Evolutionary conservation across 345 rosid species (phyloP), one percentile per base, ranked within the genome.

Genomic region (Gossypium sturtianum): DNA sequence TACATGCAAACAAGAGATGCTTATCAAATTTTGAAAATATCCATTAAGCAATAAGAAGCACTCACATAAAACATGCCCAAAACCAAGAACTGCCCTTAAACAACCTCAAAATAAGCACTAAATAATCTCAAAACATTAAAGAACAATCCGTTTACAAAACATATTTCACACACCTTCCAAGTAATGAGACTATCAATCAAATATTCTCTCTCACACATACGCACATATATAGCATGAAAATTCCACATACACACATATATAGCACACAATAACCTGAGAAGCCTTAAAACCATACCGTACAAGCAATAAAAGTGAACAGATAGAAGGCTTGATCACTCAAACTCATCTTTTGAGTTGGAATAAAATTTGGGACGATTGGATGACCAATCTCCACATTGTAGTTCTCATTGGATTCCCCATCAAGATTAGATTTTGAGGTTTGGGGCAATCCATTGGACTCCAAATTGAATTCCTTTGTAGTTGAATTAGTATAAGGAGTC

Each of bases 251-350:
- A 29, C 4, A 52, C 38, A 29, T 4, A 29, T 34, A 34, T 34
- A 4, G 38, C 38, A 9, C 56, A 29, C 4, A 52, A 75, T 22
- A 44, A 51, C 52, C 7, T 16, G 17, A 52, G 52, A 75, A 66
- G 47, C 63, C 34, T 60, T 57, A 27, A 44, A 70, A 58, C 16
- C 75, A 57, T 77, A 92, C 99, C 90, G 94, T 89, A 88, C 91
- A 93, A 75, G 88, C 93, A 62, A 90, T 88, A 77, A 95, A 95
- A 29, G 96, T 71, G 48, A 89, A 75, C 63, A 92, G 92, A 79
- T 87, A 79, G 86, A 87, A 93, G 23, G 97, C 96, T 65, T 92
- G 93, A 78, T 91, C 96, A 58, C 78, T 80, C 77, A 79, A 78
- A 81, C 90, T 87, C 82, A 86, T 80, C 83, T 84, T 84, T 1